phyloP scores from a whole-genome alignment of 2,329 filamentous ascomycete species.

The Aureobasidium sp. region DNA sequence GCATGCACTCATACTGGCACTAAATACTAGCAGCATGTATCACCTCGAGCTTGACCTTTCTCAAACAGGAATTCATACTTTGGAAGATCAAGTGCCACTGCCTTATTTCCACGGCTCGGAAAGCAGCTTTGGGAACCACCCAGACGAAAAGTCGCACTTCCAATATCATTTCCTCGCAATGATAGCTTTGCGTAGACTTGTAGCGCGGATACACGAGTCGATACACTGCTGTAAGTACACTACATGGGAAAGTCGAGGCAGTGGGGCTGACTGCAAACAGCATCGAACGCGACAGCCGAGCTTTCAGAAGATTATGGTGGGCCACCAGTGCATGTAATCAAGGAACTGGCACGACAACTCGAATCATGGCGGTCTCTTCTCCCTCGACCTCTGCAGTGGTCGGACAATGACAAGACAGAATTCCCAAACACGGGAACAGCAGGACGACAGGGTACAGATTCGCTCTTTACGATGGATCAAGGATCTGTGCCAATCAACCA shows the following conservation, averaged over 20 bases:
- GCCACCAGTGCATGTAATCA: constrained; percentile 39
- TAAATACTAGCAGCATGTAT: constrained; percentile 43
- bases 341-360: constrained; percentile 48
- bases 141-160: constrained; percentile 47
- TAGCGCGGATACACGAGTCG: constrained; percentile 46
- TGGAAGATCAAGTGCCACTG: constrained; percentile 49
- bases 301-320: constrained; percentile 31
- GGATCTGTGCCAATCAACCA: constrained; percentile 41
- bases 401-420: constrained; percentile 44
- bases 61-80: constrained; percentile 46
- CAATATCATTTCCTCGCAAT: constrained; percentile 55
- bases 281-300: constrained; percentile 25
- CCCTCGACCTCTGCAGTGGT: constrained; percentile 50
- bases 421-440: constrained; percentile 32
- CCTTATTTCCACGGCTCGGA: constrained; percentile 46
- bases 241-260: background rate
- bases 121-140: constrained; percentile 35
- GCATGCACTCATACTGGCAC: background rate
- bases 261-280: constrained; percentile 14
- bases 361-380: constrained; percentile 53
- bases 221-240: constrained; percentile 46
- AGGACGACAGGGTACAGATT: constrained; percentile 24
- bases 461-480: constrained; percentile 45
- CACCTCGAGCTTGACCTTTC: constrained; percentile 54
- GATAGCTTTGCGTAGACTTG: constrained; percentile 50